phyloP scores from a whole-genome alignment of 345 rosid genomes.

The Eucalyptus decipiens region DNA sequence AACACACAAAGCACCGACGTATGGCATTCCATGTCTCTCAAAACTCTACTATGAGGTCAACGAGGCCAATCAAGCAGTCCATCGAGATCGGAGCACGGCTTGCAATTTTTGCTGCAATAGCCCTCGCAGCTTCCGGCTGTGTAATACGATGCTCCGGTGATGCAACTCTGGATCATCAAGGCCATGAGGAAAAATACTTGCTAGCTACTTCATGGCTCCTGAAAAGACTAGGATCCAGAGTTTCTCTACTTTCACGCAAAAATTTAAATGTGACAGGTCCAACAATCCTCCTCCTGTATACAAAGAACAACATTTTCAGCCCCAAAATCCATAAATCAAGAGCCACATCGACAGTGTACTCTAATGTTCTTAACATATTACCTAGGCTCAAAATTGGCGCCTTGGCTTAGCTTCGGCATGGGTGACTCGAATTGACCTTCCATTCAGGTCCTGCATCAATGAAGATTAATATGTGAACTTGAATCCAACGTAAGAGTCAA shows the following conservation, averaged over 20 bases:
- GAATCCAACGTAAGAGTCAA: not conserved
- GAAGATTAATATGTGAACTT: not conserved
- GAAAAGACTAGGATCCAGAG: not conserved
- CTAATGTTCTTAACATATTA: not conserved
- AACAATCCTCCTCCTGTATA: not conserved
- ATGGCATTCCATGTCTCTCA: not conserved
- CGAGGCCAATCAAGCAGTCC: not conserved
- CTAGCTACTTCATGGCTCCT: not conserved
- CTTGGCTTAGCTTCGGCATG: conserved; percentile 80
- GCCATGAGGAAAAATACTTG: not conserved
- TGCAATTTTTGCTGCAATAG: not conserved
- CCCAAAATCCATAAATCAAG: not conserved
- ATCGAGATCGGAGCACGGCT: not conserved
- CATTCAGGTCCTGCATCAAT: conserved; percentile 67
- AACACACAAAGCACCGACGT: not conserved
- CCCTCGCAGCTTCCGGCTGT: not conserved
- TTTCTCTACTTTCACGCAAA: not conserved
- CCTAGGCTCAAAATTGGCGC: conserved; percentile 45
- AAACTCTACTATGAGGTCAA: not conserved
- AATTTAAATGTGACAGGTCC: not conserved
- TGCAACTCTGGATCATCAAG: not conserved
- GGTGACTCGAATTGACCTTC: conserved; percentile 80
- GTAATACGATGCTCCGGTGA: not conserved
- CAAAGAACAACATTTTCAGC: not conserved
- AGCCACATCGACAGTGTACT: not conserved